Conservation (phyloP, 352 stramenopile genomes). For the Pythium aphanidermatum region DNA sequence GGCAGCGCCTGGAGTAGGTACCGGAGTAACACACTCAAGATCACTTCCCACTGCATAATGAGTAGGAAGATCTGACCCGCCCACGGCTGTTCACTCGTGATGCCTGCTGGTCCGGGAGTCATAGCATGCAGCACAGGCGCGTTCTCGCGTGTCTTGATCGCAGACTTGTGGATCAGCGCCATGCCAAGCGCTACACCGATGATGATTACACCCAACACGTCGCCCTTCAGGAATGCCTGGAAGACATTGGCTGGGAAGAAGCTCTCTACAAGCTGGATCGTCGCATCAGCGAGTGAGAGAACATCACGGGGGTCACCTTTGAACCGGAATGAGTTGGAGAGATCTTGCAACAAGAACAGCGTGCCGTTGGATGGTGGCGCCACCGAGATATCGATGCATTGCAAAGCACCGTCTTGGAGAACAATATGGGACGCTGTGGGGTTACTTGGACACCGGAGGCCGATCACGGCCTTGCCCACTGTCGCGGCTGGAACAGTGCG, state of each 20-base stretch:
- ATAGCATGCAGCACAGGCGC: conserved; percentile 9
- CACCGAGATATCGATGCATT: conserved; percentile 3
- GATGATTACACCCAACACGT: conserved; percentile 17
- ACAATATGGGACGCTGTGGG: conserved; percentile 20
- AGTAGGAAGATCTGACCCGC: conserved; percentile 45
- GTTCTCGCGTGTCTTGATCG: conserved; percentile 10
- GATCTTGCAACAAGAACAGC: conserved; percentile 40
- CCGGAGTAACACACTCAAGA: conserved; percentile 32
- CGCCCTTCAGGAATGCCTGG: conserved; percentile 12
- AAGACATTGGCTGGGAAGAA: conserved; percentile 17
- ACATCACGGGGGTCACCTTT: conserved; percentile 1
- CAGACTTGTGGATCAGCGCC: conserved; percentile 17
- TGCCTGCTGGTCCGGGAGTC: conserved; percentile 5
- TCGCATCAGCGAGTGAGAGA: conserved; percentile 1
- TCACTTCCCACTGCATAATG: conserved; percentile 32
- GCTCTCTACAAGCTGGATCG: conserved; percentile 7
- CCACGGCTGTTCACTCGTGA: conserved; percentile 1
- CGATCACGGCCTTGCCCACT: conserved; percentile 10
- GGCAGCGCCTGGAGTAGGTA: conserved; percentile 34
- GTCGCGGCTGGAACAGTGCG: conserved; percentile 4
- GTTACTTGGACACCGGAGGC: conserved; percentile 19
- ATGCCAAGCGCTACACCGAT: conserved; percentile 17
- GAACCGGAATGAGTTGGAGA: conserved; percentile 24
- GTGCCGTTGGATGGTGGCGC: conserved; percentile 28
- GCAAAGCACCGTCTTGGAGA: conserved; percentile 32